Conservation (phyloP, 2,329 filamentous ascomycete genomes). For the Pseudogymnoascus sp. region DNA sequence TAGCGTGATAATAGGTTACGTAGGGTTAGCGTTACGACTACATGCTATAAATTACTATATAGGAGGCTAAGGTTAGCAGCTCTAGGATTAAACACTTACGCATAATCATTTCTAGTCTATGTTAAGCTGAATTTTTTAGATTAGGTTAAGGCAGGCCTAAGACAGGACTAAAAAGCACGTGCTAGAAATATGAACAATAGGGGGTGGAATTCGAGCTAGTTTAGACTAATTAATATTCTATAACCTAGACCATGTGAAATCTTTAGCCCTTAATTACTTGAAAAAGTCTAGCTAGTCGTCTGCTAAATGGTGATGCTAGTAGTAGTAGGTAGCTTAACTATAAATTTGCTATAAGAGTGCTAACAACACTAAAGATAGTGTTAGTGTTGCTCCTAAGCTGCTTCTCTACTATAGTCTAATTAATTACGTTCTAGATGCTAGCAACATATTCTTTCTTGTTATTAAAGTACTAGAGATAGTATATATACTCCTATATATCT, state of each 20-base stretch:
- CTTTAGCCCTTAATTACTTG: no score
- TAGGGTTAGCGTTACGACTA: background rate
- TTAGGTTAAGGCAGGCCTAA: no score
- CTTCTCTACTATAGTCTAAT: slow-evolving; percentile 65
- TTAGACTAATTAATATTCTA: no score
- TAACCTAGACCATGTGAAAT: no score
- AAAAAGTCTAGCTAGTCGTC: background rate
- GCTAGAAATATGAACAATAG: no score
- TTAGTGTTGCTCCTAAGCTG: slow-evolving; percentile 48
- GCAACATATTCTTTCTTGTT: slow-evolving; percentile 69
- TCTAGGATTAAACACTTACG: no score
- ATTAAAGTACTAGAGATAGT: slow-evolving; percentile 79
- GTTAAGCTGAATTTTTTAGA: no score
- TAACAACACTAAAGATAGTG: slow-evolving; percentile 21
- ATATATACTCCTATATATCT: slow-evolving; percentile 93
- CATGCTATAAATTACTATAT: no score
- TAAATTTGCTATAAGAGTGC: background rate
- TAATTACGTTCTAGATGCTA: slow-evolving; percentile 72
- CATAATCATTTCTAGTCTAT: no score
- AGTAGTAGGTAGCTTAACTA: background rate
- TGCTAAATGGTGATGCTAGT: background rate
- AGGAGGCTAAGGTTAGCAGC: no score
- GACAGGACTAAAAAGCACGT: no score
- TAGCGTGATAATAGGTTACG: background rate
- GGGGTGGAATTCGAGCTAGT: no score